Base-by-base conservation (phyloP, 73 alveolate species). In the Paramecium primaurelia region DNA sequence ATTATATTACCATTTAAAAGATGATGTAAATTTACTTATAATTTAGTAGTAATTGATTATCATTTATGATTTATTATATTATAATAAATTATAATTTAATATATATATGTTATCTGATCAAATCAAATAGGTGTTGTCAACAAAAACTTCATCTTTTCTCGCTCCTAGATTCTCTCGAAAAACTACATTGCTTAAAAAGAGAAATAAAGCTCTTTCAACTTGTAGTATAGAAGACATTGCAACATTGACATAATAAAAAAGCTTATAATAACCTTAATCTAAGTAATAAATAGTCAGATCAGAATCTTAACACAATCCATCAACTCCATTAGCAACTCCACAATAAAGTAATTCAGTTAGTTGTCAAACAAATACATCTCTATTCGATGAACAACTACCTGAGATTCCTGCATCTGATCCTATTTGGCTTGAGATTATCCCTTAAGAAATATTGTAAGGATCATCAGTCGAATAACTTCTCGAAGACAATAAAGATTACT, bases 401-500 rank as follows among this genome's bases (percentile, higher is more conserved):
- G 88, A 75, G 4, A 42, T 75, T 25, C 69, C 88, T 30, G 38
- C 60, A 36, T n/a, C 88, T 16, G 88, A 75, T 75, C 88, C 88
- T 3, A 75, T 75, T 2, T 75, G 88, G 88, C 40, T 38, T 14
- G 88, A 75, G 11, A 75, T 75, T 1, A 75, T 75, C 12, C 88
- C 88, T 30, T 16, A 34, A 8, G 88, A 75, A 75, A 44, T 37
- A 20, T 75, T 75, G 30, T 8, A 42, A n/a, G 88, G 60, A 11
- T 42, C 58, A 22, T 30, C 68, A n/a, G 58, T 75, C 10, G 88
- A 75, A 12, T 38, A 75, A 42, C 47, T 75, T 22, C 60, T 75
- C 58, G 88, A 75, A 42, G 88, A 75, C 36, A 75, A 75, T n/a
- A 75, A 75, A 42, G 88, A 75, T 38, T 75, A 75, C 34, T 75